A percentile compares a stretch with the other conserved stretches of the same genome.
Conservation (phyloP, 2,329 filamentous ascomycete species). For the Hypoxylon sp. region DNA sequence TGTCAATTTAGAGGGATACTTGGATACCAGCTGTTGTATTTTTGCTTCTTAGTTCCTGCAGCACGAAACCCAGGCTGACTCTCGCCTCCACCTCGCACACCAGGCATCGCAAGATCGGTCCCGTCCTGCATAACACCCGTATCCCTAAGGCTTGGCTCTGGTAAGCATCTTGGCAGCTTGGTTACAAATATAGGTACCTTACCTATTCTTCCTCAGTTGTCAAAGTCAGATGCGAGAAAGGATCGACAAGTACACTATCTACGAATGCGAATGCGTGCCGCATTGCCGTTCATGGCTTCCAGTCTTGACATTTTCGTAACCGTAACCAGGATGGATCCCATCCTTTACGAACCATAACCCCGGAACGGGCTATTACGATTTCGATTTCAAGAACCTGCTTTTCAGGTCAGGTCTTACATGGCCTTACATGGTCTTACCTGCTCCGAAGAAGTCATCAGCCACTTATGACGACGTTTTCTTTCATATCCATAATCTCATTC, state of each 20-base stretch:
- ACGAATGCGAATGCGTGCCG: slow-evolving; percentile 18
- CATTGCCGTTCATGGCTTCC: slow-evolving; percentile 26
- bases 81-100: background rate
- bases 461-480: slow-evolving; percentile 41
- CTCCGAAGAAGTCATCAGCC: slow-evolving; percentile 27
- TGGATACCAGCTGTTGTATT: background rate
- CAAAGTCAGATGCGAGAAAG: background rate
- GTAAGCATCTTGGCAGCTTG: too few species aligned
- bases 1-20: too few species aligned
- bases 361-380: slow-evolving; percentile 1
- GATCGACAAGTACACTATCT: slow-evolving; percentile 6
- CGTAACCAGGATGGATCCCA: too few species aligned
- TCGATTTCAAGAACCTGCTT: slow-evolving; percentile 4
- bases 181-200: too few species aligned
- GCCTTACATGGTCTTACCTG: slow-evolving; percentile 13
- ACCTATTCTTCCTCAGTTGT: slow-evolving; percentile 1
- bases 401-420: background rate
- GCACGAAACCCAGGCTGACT: background rate
- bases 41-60: background rate
- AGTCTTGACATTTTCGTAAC: slow-evolving; percentile 1
- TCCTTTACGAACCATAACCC: slow-evolving; percentile 3
- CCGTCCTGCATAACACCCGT: background rate
- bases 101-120: background rate
- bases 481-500: slow-evolving; percentile 1
- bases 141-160: slow-evolving; percentile 18